These are phyloP conservation scores for Sclerotinia spermophila DNA, from an alignment of 2,329 filamentous ascomycete species.

Conservation along the genomic window DNA sequence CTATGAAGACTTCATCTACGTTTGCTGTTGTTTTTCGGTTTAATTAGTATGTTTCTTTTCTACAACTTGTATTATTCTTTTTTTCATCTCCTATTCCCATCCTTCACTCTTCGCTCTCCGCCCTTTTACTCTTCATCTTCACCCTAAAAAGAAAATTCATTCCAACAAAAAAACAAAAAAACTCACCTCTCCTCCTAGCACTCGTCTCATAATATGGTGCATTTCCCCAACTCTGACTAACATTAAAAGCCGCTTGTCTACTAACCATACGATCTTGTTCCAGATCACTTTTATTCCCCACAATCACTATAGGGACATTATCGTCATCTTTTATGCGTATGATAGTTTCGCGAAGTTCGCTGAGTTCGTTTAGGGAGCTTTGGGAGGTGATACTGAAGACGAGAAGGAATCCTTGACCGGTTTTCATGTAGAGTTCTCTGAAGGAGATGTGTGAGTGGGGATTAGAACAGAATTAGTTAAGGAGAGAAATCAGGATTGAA, in stretches of 20 bases:
- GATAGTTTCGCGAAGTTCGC: constrained; percentile 68
- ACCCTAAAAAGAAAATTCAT: neutral
- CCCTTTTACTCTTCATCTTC: neutral
- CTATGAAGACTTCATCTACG: constrained; percentile 68
- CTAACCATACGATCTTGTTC: constrained; percentile 68
- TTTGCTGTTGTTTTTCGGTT: constrained; percentile 44
- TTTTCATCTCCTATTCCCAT: neutral
- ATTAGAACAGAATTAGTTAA: neutral
- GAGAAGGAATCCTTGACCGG: constrained; percentile 70
- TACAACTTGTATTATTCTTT: neutral
- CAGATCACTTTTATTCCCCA: constrained; percentile 71
- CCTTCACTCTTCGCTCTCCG: neutral
- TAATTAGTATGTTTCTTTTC: neutral
- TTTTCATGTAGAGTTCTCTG: constrained; percentile 71
- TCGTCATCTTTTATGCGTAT: constrained; percentile 70
- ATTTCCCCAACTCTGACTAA: constrained; percentile 67
- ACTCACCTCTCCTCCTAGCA: constrained; percentile 53
- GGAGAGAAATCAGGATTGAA: too few relatives aligned
- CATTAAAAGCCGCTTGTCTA: constrained; percentile 59
- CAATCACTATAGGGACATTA: constrained; percentile 66
- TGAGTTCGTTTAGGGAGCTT: constrained; percentile 65
- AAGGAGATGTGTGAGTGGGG: neutral
- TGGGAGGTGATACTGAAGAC: constrained; percentile 72
- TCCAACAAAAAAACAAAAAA: neutral
- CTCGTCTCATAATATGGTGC: constrained; percentile 72